Conservation (phyloP, 371 early-diverging fungal species). For the Coemansia sp. region DNA sequence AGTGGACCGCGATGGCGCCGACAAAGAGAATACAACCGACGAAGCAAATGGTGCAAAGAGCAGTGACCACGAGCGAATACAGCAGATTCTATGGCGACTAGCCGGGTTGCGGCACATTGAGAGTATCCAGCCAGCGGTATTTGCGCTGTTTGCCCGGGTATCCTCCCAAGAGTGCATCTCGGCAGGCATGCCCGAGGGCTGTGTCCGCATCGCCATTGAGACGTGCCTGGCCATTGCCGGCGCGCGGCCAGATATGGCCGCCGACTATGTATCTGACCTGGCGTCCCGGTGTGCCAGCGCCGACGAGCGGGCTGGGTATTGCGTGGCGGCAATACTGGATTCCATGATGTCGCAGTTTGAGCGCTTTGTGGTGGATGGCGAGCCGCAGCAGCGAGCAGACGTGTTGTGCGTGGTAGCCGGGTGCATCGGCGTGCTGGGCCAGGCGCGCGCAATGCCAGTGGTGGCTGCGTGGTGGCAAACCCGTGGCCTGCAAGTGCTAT, state of each 20-base stretch:
- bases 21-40: neutral
- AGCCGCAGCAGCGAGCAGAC: conserved; percentile 21
- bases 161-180: conserved; percentile 3
- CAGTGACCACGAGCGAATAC: conserved; percentile 4
- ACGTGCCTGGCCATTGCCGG: conserved; percentile 18
- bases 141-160: conserved; percentile 17
- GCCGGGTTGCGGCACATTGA: conserved; percentile 28
- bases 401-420: conserved; percentile 21
- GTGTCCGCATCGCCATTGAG: conserved; percentile 17
- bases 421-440: conserved; percentile 13
- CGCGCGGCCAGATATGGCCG: neutral
- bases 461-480: conserved; percentile 27
- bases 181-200: neutral
- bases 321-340: conserved; percentile 5
- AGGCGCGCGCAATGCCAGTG: conserved; percentile 1
- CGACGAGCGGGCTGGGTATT: neutral
- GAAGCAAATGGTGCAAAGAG: neutral
- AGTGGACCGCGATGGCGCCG: neutral
- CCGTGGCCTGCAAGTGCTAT: conserved; percentile 16
- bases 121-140: conserved; percentile 2
- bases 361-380: conserved; percentile 12
- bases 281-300: neutral
- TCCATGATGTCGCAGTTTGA: conserved; percentile 20
- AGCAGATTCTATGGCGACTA: conserved; percentile 34
- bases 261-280: neutral